Conservation (phyloP, 2,329 filamentous ascomycete genomes). For the Dryadomyces quercus-mongolicae region DNA sequence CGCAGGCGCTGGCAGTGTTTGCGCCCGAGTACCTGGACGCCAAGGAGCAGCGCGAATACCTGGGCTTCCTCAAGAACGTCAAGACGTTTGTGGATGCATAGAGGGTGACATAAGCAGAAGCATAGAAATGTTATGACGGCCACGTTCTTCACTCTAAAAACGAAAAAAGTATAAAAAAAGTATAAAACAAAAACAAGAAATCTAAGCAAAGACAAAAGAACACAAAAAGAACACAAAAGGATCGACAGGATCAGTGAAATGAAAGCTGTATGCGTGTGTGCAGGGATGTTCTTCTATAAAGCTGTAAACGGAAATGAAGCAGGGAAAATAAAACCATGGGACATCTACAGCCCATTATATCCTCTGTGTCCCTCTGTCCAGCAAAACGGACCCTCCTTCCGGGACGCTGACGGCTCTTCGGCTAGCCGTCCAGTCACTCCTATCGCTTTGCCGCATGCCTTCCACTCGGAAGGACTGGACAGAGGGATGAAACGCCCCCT, state of each 20-base stretch:
- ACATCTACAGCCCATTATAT: neutral
- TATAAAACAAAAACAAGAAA: neutral
- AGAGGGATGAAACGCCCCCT: neutral
- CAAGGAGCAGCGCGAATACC: conserved; percentile 98
- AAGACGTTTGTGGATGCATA: conserved; percentile 72
- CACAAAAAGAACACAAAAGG: too few relatives aligned
- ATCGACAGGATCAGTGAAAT: too few relatives aligned
- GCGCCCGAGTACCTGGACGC: conserved; percentile 92
- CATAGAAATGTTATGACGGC: neutral
- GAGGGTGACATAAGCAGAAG: neutral
- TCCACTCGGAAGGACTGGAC: neutral
- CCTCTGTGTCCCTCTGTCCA: neutral
- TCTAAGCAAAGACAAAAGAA: neutral
- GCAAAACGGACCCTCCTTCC: neutral
- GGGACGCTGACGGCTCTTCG: neutral
- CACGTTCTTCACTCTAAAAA: conserved; percentile 1
- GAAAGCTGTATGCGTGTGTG: neutral
- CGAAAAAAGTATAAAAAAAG: neutral
- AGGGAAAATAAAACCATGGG: neutral
- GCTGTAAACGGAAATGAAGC: neutral
- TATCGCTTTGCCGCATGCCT: too few relatives aligned
- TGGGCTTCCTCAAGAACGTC: conserved; percentile 77
- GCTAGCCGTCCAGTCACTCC: too few relatives aligned
- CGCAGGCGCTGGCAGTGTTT: conserved; percentile 75
- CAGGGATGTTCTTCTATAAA: neutral